phyloP scores from a whole-genome alignment of 306 rosid species.

The Gleditsia sinensis region DNA sequence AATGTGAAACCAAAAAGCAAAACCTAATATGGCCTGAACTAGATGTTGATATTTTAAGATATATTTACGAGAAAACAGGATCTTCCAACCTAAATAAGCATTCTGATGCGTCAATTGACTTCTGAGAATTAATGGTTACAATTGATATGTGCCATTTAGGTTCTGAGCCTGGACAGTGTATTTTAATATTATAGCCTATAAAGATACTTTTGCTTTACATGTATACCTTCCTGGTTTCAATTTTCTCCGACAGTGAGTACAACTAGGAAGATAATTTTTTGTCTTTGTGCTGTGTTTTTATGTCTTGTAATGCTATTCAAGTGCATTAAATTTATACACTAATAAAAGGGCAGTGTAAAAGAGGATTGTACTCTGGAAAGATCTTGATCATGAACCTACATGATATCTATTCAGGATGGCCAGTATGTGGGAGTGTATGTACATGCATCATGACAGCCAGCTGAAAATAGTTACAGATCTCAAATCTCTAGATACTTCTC shows the following conservation, averaged over 20 bases:
- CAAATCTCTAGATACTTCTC: constrained; percentile 18
- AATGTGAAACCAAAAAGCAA: too few species aligned
- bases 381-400: too few species aligned
- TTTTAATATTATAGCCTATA: neutral
- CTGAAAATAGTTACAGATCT: constrained; percentile 10
- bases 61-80: neutral
- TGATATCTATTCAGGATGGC: constrained; percentile 18
- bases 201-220: neutral
- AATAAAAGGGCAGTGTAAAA: too few species aligned
- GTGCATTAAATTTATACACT: too few species aligned
- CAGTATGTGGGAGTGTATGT: constrained; percentile 4
- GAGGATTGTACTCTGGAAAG: too few species aligned
- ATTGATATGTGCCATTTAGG: neutral
- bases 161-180: neutral
- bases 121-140: neutral
- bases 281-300: too few species aligned
- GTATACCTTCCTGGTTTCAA: neutral
- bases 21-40: neutral
- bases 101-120: neutral
- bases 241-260: neutral
- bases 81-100: neutral
- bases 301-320: too few species aligned
- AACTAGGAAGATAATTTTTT: neutral
- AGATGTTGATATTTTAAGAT: neutral
- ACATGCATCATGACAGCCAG: constrained; percentile 5